These are phyloP conservation scores for Annulohypoxylon bovei DNA, from an alignment of 495 filamentous ascomycete species.

Conservation along the genomic window DNA sequence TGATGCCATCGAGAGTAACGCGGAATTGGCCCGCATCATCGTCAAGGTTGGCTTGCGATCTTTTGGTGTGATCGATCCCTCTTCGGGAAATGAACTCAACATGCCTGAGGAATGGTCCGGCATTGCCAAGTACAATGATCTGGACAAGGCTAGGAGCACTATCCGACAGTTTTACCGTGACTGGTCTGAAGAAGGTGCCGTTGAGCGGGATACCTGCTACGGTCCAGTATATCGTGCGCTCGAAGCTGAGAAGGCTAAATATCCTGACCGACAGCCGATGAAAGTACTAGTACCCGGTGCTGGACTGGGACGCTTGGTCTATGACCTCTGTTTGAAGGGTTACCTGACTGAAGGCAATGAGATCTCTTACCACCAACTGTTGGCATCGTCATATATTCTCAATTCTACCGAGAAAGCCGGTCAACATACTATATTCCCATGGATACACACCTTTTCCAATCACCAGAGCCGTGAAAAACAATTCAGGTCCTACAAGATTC, in stretches of 20 bases:
- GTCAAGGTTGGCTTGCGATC: constrained; percentile 70
- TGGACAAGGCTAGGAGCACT: constrained; percentile 91
- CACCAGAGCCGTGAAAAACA: constrained; percentile 75
- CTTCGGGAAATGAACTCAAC: constrained; percentile 32
- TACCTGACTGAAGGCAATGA: constrained; percentile 90
- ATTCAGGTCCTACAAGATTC: constrained; percentile 72
- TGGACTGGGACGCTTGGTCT: constrained; percentile 80
- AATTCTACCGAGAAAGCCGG: constrained; percentile 64
- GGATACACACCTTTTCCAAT: constrained; percentile 84
- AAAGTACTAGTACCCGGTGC: constrained; percentile 82
- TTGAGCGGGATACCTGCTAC: constrained; percentile 80
- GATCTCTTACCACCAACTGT: constrained; percentile 91
- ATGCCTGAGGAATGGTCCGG: constrained; percentile 68
- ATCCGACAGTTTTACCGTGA: constrained; percentile 94
- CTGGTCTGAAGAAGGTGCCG: constrained; percentile 82
- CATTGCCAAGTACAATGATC: constrained; percentile 71
- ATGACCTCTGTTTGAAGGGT: constrained; percentile 80
- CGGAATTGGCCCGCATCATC: constrained; percentile 82
- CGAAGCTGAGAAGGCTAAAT: constrained; percentile 60
- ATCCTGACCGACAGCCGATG: constrained; percentile 42
- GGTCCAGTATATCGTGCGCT: constrained; percentile 74
- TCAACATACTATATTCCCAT: constrained; percentile 78
- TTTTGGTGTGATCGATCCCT: constrained; percentile 62
- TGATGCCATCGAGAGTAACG: constrained; percentile 88
- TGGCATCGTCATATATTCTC: constrained; percentile 87